These are phyloP conservation scores for Cystobasidium onofrii DNA, from an alignment of 768 basidiomycete genomes.

Conservation along the genomic window DNA sequence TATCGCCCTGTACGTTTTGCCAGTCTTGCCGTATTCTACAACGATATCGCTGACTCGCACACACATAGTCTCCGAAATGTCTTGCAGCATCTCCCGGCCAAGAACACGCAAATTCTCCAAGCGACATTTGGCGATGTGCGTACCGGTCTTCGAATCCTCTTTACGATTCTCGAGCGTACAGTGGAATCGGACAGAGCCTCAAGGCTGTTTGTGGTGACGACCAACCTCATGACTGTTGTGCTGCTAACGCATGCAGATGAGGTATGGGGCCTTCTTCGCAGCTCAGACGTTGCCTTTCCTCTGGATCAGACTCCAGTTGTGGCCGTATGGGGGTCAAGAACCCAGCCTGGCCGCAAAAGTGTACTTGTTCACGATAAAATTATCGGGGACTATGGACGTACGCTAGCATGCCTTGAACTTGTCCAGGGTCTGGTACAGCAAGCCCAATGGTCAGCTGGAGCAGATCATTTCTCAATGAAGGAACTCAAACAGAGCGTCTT, in stretches of 20 bases:
- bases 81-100: not conserved
- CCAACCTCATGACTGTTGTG: not conserved
- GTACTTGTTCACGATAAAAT: not conserved
- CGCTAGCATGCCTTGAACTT: conserved; percentile 9
- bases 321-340: not conserved
- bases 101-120: not conserved
- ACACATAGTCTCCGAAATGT: not conserved
- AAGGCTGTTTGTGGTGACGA: not conserved
- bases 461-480: not conserved
- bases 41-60: no score
- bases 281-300: conserved; percentile 68
- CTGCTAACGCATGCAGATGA: not conserved
- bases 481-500: not conserved
- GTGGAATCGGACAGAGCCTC: not conserved
- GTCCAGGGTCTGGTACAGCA: not conserved
- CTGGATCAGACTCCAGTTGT: not conserved
- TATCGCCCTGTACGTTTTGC: not conserved
- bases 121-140: not conserved
- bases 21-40: no score
- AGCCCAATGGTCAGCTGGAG: not conserved
- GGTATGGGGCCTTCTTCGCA: conserved; percentile 80
- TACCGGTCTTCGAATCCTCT: not conserved
- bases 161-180: not conserved
- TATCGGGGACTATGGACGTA: not conserved
- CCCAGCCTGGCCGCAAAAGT: not conserved